phyloP scores from a whole-genome alignment of 176 grass and related monocot genomes.

The Zoysia pacifica region DNA sequence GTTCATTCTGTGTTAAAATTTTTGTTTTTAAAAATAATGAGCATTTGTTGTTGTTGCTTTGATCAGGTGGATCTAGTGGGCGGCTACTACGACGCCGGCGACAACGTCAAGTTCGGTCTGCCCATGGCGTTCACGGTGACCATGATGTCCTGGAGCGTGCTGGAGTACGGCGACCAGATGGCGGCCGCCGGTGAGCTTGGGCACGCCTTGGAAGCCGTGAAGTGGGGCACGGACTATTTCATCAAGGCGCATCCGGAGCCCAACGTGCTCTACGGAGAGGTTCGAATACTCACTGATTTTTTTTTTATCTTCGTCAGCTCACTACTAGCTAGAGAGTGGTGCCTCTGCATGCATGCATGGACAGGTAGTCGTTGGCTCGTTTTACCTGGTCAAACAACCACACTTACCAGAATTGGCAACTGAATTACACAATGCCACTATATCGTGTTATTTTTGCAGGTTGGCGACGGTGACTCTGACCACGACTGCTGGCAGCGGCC shows the following conservation, averaged over 20 bases:
- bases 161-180: slow-evolving; percentile 89
- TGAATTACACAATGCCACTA: too few species aligned
- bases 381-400: slow-evolving; percentile 22
- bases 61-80: slow-evolving; percentile 76
- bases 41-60: not conserved
- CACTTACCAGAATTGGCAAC: too few species aligned
- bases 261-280: slow-evolving; percentile 84
- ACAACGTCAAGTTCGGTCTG: slow-evolving; percentile 95
- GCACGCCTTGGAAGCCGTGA: slow-evolving; percentile 84
- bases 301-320: too few species aligned
- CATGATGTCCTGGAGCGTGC: slow-evolving; percentile 92
- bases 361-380: not conserved
- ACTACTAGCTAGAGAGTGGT: not conserved
- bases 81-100: slow-evolving; percentile 94
- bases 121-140: slow-evolving; percentile 98
- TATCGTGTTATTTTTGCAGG: slow-evolving; percentile 35
- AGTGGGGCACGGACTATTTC: slow-evolving; percentile 95
- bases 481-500: slow-evolving; percentile 91
- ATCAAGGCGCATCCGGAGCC: slow-evolving; percentile 82
- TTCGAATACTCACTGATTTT: not conserved
- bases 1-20: not conserved
- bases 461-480: slow-evolving; percentile 81
- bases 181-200: slow-evolving; percentile 65
- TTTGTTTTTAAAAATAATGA: not conserved
- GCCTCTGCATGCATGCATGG: not conserved